phyloP scores from a whole-genome alignment of 179 eudicot genomes.

The Spinacia oleracea region DNA sequence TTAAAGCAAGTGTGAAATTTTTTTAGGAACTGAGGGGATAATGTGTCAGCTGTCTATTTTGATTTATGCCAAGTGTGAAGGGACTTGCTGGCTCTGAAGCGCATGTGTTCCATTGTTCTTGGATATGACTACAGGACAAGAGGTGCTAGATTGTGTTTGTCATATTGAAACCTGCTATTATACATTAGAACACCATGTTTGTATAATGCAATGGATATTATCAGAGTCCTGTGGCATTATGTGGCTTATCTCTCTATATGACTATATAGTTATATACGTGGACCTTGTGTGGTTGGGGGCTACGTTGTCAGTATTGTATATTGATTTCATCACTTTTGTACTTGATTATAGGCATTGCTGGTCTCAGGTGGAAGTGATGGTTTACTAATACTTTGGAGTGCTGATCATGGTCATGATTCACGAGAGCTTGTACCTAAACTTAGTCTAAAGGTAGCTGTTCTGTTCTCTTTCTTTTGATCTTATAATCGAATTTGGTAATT shows the following conservation, averaged over 20 bases:
- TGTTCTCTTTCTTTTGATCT: conserved; percentile 5
- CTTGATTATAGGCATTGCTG: conserved; percentile 68
- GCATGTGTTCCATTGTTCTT: not conserved
- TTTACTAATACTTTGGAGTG: conserved; percentile 86
- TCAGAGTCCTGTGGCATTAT: not conserved
- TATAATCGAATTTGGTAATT: conserved; percentile 3
- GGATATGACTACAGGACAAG: not conserved
- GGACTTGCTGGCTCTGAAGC: not conserved
- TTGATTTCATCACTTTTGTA: conserved; percentile 9
- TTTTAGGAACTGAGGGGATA: not conserved
- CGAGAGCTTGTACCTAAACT: conserved; percentile 91
- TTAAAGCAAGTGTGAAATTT: not conserved
- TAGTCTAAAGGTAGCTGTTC: conserved; percentile 68
- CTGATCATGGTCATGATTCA: conserved; percentile 85
- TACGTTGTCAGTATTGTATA: not conserved
- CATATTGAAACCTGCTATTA: not conserved
- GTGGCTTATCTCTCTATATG: conserved; percentile 9
- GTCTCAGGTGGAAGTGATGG: conserved; percentile 99
- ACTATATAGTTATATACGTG: too few relatives aligned
- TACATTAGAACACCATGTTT: not conserved
- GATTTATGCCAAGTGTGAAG: not conserved
- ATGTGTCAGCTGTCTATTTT: not conserved
- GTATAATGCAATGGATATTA: not conserved
- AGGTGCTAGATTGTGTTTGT: not conserved
- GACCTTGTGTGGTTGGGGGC: conserved; percentile 5